phyloP scores from a whole-genome alignment of 176 grass and related monocot genomes.

The Oryza rufipogon region DNA sequence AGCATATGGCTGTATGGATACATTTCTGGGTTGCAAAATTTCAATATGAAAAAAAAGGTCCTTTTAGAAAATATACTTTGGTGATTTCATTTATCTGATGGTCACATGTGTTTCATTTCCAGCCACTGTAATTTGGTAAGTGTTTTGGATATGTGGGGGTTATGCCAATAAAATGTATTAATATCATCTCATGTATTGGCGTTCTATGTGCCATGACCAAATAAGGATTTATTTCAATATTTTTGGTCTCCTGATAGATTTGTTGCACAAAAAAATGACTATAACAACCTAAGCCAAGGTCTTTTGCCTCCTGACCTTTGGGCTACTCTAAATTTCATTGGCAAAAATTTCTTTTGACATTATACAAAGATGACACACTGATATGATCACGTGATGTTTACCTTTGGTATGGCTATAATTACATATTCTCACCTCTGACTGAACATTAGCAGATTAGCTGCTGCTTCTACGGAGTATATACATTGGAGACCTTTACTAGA shows the following conservation, averaged over 20 bases:
- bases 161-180: background rate
- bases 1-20: background rate
- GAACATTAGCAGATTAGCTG: too few species aligned
- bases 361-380: background rate
- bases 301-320: background rate
- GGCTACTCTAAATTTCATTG: background rate
- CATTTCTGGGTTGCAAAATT: background rate
- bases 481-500: background rate
- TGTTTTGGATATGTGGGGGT: background rate
- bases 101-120: background rate
- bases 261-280: background rate
- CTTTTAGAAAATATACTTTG: background rate
- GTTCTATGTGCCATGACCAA: background rate
- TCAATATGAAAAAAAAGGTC: background rate
- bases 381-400: background rate
- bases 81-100: constrained; percentile 17
- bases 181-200: background rate
- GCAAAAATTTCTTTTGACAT: background rate
- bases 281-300: background rate
- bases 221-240: background rate
- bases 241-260: background rate
- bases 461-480: background rate
- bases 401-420: background rate
- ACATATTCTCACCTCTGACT: background rate
- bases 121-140: background rate